phyloP scores from a whole-genome alignment of 495 filamentous ascomycete genomes.

The Penicillium silybi region DNA sequence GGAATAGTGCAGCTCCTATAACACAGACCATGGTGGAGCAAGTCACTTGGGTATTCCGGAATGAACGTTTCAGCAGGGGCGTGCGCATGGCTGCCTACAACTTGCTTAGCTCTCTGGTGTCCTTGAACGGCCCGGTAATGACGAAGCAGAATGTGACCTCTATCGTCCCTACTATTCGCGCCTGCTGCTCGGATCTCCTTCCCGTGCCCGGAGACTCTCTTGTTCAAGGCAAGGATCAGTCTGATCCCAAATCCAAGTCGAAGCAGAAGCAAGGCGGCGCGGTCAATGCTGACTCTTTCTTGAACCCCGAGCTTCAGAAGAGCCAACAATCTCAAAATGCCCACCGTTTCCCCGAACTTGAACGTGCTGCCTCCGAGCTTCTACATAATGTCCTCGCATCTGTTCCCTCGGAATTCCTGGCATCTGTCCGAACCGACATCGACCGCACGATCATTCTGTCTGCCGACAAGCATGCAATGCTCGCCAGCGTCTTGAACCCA shows the following conservation, averaged over 20 bases:
- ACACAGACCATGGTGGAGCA: slow-evolving; percentile 62
- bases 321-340: slow-evolving; percentile 14
- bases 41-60: slow-evolving; percentile 61
- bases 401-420: slow-evolving; percentile 57
- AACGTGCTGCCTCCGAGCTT: slow-evolving; percentile 52
- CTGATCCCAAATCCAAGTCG: slow-evolving; percentile 31
- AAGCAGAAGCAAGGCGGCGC: slow-evolving; percentile 31
- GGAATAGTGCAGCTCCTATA: slow-evolving; percentile 48
- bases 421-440: slow-evolving; percentile 63
- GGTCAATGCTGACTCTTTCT: slow-evolving; percentile 54
- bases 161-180: slow-evolving; percentile 52
- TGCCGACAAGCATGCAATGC: slow-evolving; percentile 61
- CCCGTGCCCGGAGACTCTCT: slow-evolving; percentile 36
- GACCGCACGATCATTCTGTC: slow-evolving; percentile 74
- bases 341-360: slow-evolving; percentile 25
- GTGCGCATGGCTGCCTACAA: slow-evolving; percentile 60
- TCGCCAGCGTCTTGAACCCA: slow-evolving; percentile 77
- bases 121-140: slow-evolving; percentile 58
- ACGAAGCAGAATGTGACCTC: slow-evolving; percentile 57
- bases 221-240: slow-evolving; percentile 21
- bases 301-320: slow-evolving; percentile 37
- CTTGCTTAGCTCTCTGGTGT: slow-evolving; percentile 52
- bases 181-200: slow-evolving; percentile 62
- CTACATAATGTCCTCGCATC: slow-evolving; percentile 57
- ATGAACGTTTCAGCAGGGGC: slow-evolving; percentile 52